phyloP scores from a whole-genome alignment of 352 stramenopile species.

The Peronospora farinosa region DNA sequence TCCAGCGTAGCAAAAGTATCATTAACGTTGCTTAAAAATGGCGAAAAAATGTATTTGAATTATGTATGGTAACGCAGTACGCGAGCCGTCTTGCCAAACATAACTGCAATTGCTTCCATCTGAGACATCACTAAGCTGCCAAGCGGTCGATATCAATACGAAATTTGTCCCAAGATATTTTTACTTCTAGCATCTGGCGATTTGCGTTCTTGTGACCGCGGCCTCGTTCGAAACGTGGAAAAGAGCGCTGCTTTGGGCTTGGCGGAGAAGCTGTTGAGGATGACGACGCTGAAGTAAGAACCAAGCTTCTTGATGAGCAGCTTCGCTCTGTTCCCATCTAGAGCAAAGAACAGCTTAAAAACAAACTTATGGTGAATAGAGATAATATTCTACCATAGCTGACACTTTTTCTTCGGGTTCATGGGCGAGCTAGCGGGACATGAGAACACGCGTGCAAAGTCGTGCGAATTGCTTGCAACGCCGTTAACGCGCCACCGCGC shows the following conservation, averaged over 20 bases:
- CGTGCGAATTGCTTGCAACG: conserved; percentile 67
- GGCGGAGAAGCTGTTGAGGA: conserved; percentile 5
- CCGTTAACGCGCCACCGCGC: conserved; percentile 74
- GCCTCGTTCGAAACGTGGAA: conserved; percentile 40
- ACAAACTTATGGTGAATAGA: conserved; percentile 17
- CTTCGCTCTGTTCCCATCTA: conserved; percentile 10
- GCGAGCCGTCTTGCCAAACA: too few species aligned
- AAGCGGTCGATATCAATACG: too few species aligned
- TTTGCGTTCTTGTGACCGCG: conserved; percentile 41
- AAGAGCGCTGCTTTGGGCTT: conserved; percentile 35
- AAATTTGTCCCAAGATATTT: too few species aligned
- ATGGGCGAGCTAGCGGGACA: too few species aligned
- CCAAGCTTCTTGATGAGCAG: conserved; percentile 24
- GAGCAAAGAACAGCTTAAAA: conserved; percentile 6
- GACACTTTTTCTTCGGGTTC: conserved; percentile 64
- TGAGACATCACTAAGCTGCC: too few species aligned
- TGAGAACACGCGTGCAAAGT: conserved; percentile 58
- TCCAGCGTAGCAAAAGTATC: too few species aligned
- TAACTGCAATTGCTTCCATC: too few species aligned
- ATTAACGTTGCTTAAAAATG: too few species aligned
- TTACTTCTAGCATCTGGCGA: too few species aligned
- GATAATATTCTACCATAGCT: conserved; percentile 54
- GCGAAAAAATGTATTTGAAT: too few species aligned
- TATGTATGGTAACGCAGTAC: too few species aligned
- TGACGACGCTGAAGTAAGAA: conserved; percentile 17